Evolutionary conservation across 352 stramenopile genomes (phyloP), one percentile per base, ranked within the genome.

Genomic region (Blastocystis sp.): DNA sequence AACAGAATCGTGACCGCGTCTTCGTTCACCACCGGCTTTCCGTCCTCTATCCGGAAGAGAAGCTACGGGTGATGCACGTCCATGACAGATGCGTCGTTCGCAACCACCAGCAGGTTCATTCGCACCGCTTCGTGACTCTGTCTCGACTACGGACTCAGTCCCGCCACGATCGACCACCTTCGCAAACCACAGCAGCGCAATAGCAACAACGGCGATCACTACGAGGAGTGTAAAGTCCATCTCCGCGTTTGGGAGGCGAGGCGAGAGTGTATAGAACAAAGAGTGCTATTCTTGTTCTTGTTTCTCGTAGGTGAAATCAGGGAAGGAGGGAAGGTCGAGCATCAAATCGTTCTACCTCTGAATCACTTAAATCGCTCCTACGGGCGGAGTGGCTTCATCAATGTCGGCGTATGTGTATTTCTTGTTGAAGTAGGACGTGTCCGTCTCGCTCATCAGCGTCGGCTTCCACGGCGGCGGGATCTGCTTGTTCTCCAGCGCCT

Each of bases 391-490:
- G 17, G 64, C 78, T 57, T 88, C 78, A 34, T 88, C 78, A 57
- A 88, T 79, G 62, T 88, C 78, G 10, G 78, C 78, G 66, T 88
- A 88, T 76, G 95, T 98, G 88, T 97, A 97, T 84, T 97, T 94
- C 63, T 96, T 91, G 89, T 97, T 92, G 88, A 98, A 96, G 91
- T 97, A 97, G 91, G 93, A 94, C 77, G 94, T 96, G 91, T 98
- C 94, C 65, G 94, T 93, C 10, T 88, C 78, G 57, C 48, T 79
- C 24, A 76, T 59, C n/a, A 88, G 45, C 34, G 34, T 76, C 4
- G 78, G 78, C 91, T 96, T 95, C 90, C 96, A 97, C 89, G 96
- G 94, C 0, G 95, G 94, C 74, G 93, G 90, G 63, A 96, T 91
- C 89, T 95, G 92, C 89, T 96, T 95, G 63, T 91, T 91, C 76